Conservation (phyloP, 768 basidiomycete genomes). For the Phanerochaete carnosa region DNA sequence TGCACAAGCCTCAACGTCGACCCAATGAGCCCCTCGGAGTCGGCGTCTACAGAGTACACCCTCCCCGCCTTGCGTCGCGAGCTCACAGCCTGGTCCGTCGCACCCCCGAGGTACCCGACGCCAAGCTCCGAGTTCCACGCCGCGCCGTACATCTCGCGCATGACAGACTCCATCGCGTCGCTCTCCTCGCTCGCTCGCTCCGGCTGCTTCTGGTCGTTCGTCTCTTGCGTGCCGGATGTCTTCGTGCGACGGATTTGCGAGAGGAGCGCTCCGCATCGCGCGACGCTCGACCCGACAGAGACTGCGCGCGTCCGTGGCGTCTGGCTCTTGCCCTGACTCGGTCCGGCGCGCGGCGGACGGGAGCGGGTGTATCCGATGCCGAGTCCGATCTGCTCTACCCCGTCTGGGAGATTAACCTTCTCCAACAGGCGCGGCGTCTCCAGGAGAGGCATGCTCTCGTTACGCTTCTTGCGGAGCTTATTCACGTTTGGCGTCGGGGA, state of each 20-base stretch:
- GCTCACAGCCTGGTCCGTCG: neutral
- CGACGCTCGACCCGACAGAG: slow-evolving; percentile 4
- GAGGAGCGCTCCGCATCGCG: slow-evolving; percentile 4
- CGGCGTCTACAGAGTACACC: slow-evolving; percentile 10
- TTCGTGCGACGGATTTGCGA: neutral
- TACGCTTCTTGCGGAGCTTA: slow-evolving; percentile 39
- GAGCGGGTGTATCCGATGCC: slow-evolving; percentile 30
- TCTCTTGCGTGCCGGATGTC: neutral
- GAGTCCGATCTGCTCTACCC: slow-evolving; percentile 28
- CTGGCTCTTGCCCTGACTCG: neutral
- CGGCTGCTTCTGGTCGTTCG: neutral
- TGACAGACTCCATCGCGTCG: slow-evolving; percentile 25
- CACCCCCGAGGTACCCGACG: neutral
- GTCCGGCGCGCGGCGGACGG: slow-evolving; percentile 2
- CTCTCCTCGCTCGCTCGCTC: slow-evolving; percentile 15
- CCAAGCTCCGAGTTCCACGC: slow-evolving; percentile 19
- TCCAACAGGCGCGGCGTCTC: slow-evolving; percentile 17
- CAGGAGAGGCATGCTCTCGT: slow-evolving; percentile 30
- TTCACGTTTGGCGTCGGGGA: slow-evolving; percentile 29
- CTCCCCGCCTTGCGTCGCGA: slow-evolving; percentile 1
- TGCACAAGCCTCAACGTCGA: slow-evolving; percentile 12
- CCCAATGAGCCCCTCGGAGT: neutral
- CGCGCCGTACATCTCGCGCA: slow-evolving; percentile 25
- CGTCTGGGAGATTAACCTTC: slow-evolving; percentile 36
- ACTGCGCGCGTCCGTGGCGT: neutral